These are phyloP conservation scores for Cyclotella baltica DNA, from an alignment of 108 stramenopile genomes.

Conservation along the genomic window DNA sequence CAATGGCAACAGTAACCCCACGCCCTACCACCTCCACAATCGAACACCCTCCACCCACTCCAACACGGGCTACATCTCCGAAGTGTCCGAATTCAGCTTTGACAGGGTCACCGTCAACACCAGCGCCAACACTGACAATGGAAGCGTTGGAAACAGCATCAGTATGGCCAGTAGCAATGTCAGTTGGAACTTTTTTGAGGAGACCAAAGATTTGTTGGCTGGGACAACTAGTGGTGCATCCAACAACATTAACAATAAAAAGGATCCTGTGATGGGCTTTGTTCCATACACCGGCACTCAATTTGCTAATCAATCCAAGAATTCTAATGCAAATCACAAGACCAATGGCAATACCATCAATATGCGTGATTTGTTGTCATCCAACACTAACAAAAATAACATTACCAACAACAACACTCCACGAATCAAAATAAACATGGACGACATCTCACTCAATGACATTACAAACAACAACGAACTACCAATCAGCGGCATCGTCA, in stretches of 20 bases:
- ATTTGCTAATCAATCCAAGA: background rate
- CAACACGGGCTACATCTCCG: constrained; percentile 22
- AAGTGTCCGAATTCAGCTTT: constrained; percentile 45
- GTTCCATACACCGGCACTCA: constrained; percentile 11
- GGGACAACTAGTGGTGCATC: background rate
- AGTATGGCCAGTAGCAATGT: constrained; percentile 19
- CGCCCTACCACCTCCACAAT: background rate
- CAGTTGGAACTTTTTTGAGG: constrained; percentile 34
- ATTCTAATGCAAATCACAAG: background rate
- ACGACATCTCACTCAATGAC: background rate
- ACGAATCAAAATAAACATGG: background rate
- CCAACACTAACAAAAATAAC: background rate
- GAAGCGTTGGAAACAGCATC: too few species aligned
- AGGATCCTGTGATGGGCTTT: too few species aligned
- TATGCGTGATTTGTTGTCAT: background rate
- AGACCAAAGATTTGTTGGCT: background rate
- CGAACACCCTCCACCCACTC: background rate
- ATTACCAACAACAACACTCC: background rate
- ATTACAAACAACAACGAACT: constrained; percentile 5
- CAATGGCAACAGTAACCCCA: too few species aligned
- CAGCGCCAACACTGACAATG: constrained; percentile 12
- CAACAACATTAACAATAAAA: too few species aligned
- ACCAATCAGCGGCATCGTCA: constrained; percentile 12
- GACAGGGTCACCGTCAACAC: constrained; percentile 44
- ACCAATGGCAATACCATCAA: background rate